A percentile compares a stretch with the other conserved stretches of the same genome.
Evolutionary conservation across 805 yeast species (phyloP).

Genomic region (Zygosaccharomyces lentus): DNA sequence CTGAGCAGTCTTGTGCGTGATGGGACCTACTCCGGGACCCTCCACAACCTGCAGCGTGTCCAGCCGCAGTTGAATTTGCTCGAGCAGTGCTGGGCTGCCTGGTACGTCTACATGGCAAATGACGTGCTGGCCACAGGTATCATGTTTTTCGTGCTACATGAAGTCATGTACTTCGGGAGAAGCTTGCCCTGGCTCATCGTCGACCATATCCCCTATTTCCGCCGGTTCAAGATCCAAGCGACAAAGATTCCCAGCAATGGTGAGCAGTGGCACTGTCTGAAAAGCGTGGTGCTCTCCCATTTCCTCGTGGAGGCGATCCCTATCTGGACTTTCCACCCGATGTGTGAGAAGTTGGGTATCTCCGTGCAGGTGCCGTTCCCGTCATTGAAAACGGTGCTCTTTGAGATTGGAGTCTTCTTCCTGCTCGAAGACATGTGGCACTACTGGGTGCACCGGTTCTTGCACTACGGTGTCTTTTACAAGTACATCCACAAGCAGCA

Average conservation of each 20-base stretch:
- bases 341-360: conserved; percentile 73
- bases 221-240: conserved; percentile 79
- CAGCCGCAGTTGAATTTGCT: conserved; percentile 43
- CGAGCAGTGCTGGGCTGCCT: conserved; percentile 79
- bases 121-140: conserved; percentile 87
- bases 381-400: conserved; percentile 45
- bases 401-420: conserved; percentile 73
- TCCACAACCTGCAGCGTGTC: conserved; percentile 31
- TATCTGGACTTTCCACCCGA: conserved; percentile 90
- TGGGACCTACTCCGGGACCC: conserved; percentile 10
- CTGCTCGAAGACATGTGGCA: conserved; percentile 90
- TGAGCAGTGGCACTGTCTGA: conserved; percentile 89
- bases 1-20: conserved; percentile 14
- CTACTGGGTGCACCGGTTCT: conserved; percentile 82
- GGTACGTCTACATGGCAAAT: conserved; percentile 73
- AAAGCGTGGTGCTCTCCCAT: conserved; percentile 74
- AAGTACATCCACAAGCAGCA: conserved; percentile 91
- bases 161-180: conserved; percentile 81
- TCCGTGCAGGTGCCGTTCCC: conserved; percentile 80
- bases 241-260: conserved; percentile 64
- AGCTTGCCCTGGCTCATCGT: conserved; percentile 84
- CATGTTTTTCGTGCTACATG: conserved; percentile 72
- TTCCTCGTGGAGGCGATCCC: conserved; percentile 88
- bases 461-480: conserved; percentile 81
- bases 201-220: conserved; percentile 76